These are phyloP conservation scores for Coffea canephora DNA, from an alignment of 257 asterid species.

Conservation along the genomic window DNA sequence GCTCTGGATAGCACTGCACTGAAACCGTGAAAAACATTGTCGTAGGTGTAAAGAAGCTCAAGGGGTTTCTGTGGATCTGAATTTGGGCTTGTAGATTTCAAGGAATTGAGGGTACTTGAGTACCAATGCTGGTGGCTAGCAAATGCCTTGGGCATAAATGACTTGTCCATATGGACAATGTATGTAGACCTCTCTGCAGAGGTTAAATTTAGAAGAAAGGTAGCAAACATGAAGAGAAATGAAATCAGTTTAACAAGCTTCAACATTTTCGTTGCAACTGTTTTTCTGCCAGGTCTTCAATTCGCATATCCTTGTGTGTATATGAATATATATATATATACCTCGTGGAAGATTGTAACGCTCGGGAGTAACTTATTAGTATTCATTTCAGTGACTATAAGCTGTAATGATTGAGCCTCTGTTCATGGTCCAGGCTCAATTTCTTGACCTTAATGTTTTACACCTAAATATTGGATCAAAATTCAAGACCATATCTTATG, in stretches of 20 bases:
- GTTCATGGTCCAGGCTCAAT: neutral
- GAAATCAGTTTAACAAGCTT: constrained; percentile 1
- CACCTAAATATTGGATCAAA: neutral
- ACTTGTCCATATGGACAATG: constrained; percentile 47
- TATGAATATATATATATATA: neutral
- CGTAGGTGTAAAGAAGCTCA: constrained; percentile 34
- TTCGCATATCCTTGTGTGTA: neutral
- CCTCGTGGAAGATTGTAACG: neutral
- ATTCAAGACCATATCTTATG: neutral
- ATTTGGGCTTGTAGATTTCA: constrained; percentile 13
- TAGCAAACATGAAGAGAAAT: constrained; percentile 15
- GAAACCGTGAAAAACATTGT: constrained; percentile 48
- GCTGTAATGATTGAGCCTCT: neutral
- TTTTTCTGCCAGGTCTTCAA: neutral
- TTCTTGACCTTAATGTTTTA: neutral
- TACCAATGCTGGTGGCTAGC: constrained; percentile 32
- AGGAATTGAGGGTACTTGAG: constrained; percentile 21
- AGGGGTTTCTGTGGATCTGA: neutral
- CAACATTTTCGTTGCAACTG: constrained; percentile 11
- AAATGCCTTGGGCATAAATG: constrained; percentile 39
- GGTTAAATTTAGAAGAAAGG: neutral
- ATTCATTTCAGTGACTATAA: neutral
- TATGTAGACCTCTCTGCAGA: constrained; percentile 28
- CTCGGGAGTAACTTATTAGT: neutral
- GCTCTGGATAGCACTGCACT: constrained; percentile 34